These are phyloP conservation scores for Pseudozyma thailandica DNA, from an alignment of 1,284 basidiomycete genomes.

Conservation along the genomic window DNA sequence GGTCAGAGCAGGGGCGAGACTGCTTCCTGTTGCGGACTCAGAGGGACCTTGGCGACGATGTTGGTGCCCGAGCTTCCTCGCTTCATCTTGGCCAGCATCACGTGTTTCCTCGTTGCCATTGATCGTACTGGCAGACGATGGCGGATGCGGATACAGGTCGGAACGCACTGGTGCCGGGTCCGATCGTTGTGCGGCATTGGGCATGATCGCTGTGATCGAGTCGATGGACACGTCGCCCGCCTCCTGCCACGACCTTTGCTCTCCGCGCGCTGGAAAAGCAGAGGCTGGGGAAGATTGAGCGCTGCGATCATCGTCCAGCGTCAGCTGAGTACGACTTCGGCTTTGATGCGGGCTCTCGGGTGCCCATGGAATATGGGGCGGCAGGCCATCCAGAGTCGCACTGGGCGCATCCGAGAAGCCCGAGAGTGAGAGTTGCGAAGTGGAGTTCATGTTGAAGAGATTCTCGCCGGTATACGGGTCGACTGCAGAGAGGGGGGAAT, in stretches of 20 bases:
- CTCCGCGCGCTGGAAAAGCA: conserved; percentile 12
- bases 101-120: conserved; percentile 1
- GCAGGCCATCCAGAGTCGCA: conserved; percentile 33
- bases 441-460: conserved; percentile 35
- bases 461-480: conserved; percentile 18
- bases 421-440: conserved; percentile 41
- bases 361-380: conserved; percentile 36
- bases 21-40: conserved; percentile 27
- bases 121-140: background rate
- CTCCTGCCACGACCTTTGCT: conserved; percentile 31
- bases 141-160: conserved; percentile 9
- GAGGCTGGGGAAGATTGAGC: conserved; percentile 37
- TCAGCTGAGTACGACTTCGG: conserved; percentile 23
- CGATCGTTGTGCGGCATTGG: conserved; percentile 11
- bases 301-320: conserved; percentile 43
- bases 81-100: conserved; percentile 1
- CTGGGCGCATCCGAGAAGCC: conserved; percentile 49
- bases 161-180: conserved; percentile 13
- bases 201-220: conserved; percentile 13
- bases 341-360: conserved; percentile 25
- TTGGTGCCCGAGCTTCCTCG: conserved; percentile 7
- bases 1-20: conserved; percentile 24
- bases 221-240: conserved; percentile 30
- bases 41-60: conserved; percentile 27
- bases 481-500: conserved; percentile 30